Evolutionary conservation across 371 early-diverging fungal genomes (phyloP).

Genomic region (Blakeslea trispora): DNA sequence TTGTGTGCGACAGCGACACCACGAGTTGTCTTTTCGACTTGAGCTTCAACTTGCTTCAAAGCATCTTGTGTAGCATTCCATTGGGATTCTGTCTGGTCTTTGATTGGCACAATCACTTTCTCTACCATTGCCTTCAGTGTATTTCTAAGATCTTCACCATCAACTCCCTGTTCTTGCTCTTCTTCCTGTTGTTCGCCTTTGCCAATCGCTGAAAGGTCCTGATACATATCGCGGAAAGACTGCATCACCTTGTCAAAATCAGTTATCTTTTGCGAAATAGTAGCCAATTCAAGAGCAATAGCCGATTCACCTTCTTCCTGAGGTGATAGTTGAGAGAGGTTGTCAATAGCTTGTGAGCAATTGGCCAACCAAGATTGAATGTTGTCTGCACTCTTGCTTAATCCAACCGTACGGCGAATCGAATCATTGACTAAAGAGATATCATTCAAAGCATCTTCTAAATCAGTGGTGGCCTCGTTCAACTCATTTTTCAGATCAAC

Average conservation of each 20-base stretch:
- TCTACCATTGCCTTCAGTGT: not conserved
- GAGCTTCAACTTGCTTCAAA: conserved; percentile 3
- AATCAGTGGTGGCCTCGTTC: not conserved
- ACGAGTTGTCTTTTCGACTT: conserved; percentile 23
- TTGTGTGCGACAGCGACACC: conserved; percentile 34
- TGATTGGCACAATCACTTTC: not conserved
- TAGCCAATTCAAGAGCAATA: conserved; percentile 11
- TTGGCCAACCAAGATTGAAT: conserved; percentile 39
- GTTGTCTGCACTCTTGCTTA: conserved; percentile 33
- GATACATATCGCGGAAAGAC: conserved; percentile 31
- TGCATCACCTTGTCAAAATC: conserved; percentile 32
- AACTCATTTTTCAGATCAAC: not conserved
- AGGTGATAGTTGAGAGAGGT: conserved; percentile 2
- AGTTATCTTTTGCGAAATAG: conserved; percentile 30
- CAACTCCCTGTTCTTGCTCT: not conserved
- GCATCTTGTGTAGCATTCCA: conserved; percentile 18
- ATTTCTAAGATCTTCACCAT: too few species aligned
- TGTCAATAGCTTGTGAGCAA: conserved; percentile 33
- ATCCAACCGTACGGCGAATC: conserved; percentile 30
- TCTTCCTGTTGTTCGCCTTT: not conserved
- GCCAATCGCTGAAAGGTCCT: not conserved
- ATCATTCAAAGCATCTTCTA: not conserved
- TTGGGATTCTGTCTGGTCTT: conserved; percentile 12
- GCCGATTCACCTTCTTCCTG: conserved; percentile 27
- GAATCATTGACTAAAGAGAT: conserved; percentile 18